phyloP scores from a whole-genome alignment of 1,284 basidiomycete species.

The Boletus sp. region DNA sequence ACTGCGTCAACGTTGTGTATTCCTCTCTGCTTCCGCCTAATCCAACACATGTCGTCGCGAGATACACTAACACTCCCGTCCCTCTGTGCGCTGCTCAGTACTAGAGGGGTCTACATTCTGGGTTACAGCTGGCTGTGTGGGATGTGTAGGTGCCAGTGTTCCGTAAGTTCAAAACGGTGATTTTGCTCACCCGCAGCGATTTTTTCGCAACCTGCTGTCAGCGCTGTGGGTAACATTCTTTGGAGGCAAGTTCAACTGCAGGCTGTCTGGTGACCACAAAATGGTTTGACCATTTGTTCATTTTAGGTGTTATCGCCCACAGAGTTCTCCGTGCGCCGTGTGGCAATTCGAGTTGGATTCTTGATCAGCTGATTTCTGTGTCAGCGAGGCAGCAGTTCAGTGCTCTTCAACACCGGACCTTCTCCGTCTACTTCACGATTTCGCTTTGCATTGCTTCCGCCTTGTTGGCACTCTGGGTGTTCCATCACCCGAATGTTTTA shows the following conservation, averaged over 20 bases:
- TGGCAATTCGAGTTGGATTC: neutral
- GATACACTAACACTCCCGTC: neutral
- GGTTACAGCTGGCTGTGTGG: too few relatives aligned
- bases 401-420: slow-evolving; percentile 68
- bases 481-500: slow-evolving; percentile 38
- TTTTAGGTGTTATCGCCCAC: neutral
- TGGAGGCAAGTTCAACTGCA: too few relatives aligned
- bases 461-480: slow-evolving; percentile 61
- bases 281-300: neutral
- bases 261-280: too few relatives aligned
- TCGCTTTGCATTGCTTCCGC: slow-evolving; percentile 53
- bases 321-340: neutral
- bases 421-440: slow-evolving; percentile 72
- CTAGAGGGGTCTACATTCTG: too few relatives aligned
- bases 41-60: neutral
- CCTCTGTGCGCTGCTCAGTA: neutral
- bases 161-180: too few relatives aligned
- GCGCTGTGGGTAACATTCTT: too few relatives aligned
- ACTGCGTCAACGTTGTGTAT: neutral
- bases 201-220: too few relatives aligned
- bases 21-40: neutral
- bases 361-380: neutral
- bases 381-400: neutral
- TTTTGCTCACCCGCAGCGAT: too few relatives aligned
- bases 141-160: too few relatives aligned